Base-by-base conservation (phyloP, 371 early-diverging fungal species). In the Blakeslea trispora region DNA sequence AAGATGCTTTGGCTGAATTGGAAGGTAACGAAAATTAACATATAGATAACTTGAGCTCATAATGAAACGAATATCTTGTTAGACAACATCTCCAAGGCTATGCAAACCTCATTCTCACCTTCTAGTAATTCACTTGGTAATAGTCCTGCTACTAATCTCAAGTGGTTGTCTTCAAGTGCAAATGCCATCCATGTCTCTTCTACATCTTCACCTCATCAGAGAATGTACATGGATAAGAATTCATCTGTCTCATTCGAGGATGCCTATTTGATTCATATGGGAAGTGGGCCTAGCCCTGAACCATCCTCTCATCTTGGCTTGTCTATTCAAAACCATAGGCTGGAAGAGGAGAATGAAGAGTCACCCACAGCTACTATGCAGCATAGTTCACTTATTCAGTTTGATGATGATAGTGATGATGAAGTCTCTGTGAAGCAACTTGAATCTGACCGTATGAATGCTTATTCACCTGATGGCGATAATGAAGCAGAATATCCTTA, bases 381-480 rank as follows among this genome's bases (percentile, higher is more conserved):
- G 23, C 44, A 48, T 23, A 75, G 79, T 28, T 69, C 75, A 10
- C 41, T 78, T 28, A 78, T 79, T 35, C 72, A 69, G 21, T 70
- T 79, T 55, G 79, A 79, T 41, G 75, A 75, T 22, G 69, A 66
- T n/a, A n/a, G n/a, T 18, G 64, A 70, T 10, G 59, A 63, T 19
- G 41, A 49, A 14, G 23, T 35, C 3, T n/a, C 19, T 1, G 18
- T 39, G 3, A 34, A 44, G 32, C 61, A 45, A 43, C 39, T 31
- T 1, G 15, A 57, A 53, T 18, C 13, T 7, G 21, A 40, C 14
- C 50, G 61, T 14, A 50, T 55, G 8, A 59, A 77, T 51, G 75
- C 81, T 14, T 81, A 74, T 64, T 81, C 83, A 10, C 83, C 85
- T 14, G 85, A 81, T 54, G 85, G 85, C 3, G 85, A 85, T 56